A percentile compares a stretch with the other conserved stretches of the same genome.
These are phyloP conservation scores for Oryza glaberrima DNA, from an alignment of 176 grass and related monocot genomes.

Conservation along the genomic window DNA sequence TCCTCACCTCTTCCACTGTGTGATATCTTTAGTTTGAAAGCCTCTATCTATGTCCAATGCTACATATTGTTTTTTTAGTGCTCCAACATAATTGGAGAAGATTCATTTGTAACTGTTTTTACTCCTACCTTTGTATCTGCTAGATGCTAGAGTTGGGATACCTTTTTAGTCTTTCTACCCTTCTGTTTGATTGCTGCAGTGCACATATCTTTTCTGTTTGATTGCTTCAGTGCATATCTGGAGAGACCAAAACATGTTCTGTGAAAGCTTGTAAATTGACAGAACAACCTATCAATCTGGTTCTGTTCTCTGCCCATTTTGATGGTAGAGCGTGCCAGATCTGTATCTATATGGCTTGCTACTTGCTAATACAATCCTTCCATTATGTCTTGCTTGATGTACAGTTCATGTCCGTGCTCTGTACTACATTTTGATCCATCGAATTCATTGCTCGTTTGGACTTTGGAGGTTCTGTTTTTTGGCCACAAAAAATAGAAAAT, in stretches of 20 bases:
- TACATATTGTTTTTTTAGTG: constrained; percentile 30
- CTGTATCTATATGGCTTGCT: background rate
- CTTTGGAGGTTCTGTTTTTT: background rate
- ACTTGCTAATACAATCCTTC: background rate
- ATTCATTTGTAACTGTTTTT: constrained; percentile 32
- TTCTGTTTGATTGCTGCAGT: constrained; percentile 11
- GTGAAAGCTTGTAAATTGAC: constrained; percentile 38
- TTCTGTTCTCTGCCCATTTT: background rate
- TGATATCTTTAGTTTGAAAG: constrained; percentile 41
- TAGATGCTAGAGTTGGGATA: constrained; percentile 45
- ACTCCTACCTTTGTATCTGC: constrained; percentile 11
- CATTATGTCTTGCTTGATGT: background rate
- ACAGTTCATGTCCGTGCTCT: background rate
- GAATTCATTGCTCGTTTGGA: background rate
- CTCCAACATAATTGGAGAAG: constrained; percentile 2
- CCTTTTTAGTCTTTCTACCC: constrained; percentile 10
- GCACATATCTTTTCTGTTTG: background rate
- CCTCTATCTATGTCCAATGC: constrained; percentile 39
- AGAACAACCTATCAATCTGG: background rate
- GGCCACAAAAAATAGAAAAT: background rate
- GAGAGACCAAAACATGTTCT: constrained; percentile 4
- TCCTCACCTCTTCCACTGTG: background rate
- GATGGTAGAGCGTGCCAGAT: background rate
- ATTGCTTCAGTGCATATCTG: constrained; percentile 5
- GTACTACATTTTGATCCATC: background rate